Evolutionary conservation across 2,329 filamentous ascomycete genomes (phyloP).

Genomic region (Amphichorda felina): DNA sequence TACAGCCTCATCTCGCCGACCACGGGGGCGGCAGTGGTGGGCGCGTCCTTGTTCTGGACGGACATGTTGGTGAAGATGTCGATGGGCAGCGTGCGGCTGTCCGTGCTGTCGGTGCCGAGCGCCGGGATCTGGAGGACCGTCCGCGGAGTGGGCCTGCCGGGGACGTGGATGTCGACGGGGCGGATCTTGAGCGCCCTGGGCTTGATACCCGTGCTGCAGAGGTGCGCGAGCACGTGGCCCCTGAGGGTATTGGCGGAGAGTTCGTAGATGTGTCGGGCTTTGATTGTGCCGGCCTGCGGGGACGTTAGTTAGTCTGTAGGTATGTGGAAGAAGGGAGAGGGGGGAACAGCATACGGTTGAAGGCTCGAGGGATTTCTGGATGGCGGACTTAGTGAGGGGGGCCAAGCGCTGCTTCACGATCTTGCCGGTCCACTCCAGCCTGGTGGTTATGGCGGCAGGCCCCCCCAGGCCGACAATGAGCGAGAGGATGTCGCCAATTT

Average conservation of each 20-base stretch:
- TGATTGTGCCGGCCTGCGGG: neutral
- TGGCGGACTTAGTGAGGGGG: no score
- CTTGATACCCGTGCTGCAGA: neutral
- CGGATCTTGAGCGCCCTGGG: neutral
- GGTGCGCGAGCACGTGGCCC: neutral
- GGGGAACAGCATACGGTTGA: no score
- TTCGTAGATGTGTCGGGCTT: neutral
- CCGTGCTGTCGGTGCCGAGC: constrained; percentile 10
- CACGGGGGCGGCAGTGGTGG: neutral
- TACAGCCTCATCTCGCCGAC: constrained; percentile 9
- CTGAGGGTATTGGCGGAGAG: neutral
- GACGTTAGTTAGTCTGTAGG: no score
- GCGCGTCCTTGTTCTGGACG: no score
- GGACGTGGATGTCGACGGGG: neutral
- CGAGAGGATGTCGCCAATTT: constrained; percentile 12
- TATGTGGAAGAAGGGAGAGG: no score
- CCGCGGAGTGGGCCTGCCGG: neutral
- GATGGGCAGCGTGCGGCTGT: constrained; percentile 10
- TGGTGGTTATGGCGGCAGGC: constrained; percentile 4
- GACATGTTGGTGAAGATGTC: constrained; percentile 10
- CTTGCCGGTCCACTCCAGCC: constrained; percentile 2
- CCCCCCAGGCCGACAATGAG: constrained; percentile 7
- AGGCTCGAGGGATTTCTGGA: no score
- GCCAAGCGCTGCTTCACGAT: neutral
- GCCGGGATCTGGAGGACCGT: constrained; percentile 4